Evolutionary conservation across 768 basidiomycete species (phyloP).

Genomic region (Podaxis sp.): DNA sequence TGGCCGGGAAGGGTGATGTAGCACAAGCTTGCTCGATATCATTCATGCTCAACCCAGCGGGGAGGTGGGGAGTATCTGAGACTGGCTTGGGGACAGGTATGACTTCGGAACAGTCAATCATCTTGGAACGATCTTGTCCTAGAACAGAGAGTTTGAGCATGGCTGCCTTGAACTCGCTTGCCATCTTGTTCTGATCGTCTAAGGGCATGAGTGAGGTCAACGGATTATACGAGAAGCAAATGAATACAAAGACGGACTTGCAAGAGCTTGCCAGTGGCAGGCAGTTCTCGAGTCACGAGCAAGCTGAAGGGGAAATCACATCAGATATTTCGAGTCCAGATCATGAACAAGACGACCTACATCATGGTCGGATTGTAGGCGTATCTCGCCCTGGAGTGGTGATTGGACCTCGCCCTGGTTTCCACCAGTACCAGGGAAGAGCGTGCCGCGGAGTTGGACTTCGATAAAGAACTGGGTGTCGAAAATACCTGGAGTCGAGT

Average conservation of each 20-base stretch:
- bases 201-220: background rate
- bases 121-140: constrained; percentile 34
- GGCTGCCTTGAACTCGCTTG: constrained; percentile 36
- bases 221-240: background rate
- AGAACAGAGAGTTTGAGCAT: constrained; percentile 44
- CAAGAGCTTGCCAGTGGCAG: constrained; percentile 48
- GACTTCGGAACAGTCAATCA: constrained; percentile 47
- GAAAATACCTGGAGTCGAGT: constrained; percentile 42
- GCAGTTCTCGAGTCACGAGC: constrained; percentile 42
- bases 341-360: constrained; percentile 19
- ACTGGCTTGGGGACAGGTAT: constrained; percentile 35
- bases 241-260: constrained; percentile 25
- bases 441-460: constrained; percentile 42
- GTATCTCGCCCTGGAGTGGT: constrained; percentile 40
- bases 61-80: constrained; percentile 29
- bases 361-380: constrained; percentile 42
- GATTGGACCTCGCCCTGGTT: constrained; percentile 40
- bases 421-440: constrained; percentile 37
- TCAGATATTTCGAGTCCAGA: background rate
- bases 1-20: constrained; percentile 31
- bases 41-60: constrained; percentile 27
- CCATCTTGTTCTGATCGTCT: constrained; percentile 35
- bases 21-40: constrained; percentile 37
- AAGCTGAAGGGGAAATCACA: constrained; percentile 19
- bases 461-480: constrained; percentile 50